phyloP scores from a whole-genome alignment of 805 yeast species.

The Myxozyma lipomycoides region DNA sequence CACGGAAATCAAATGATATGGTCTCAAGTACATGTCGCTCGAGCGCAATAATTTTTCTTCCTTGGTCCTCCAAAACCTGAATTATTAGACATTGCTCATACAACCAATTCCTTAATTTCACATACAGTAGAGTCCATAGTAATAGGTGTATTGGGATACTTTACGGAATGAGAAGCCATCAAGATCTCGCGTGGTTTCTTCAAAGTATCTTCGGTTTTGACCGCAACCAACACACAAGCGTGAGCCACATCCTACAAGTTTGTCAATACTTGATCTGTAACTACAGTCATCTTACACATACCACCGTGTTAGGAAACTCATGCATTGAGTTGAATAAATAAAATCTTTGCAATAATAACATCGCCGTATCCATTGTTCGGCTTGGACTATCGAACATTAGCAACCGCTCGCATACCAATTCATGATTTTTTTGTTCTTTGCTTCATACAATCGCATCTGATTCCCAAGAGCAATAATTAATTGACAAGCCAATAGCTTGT shows the following conservation, averaged over 20 bases:
- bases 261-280: background rate
- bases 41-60: conserved; percentile 52
- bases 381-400: conserved; percentile 22
- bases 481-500: conserved; percentile 18
- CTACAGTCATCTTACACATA: background rate
- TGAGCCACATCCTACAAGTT: conserved; percentile 52
- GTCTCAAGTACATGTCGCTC: conserved; percentile 70
- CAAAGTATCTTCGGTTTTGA: conserved; percentile 75
- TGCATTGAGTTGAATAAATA: conserved; percentile 26
- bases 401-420: background rate
- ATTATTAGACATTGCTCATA: conserved; percentile 38
- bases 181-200: conserved; percentile 65
- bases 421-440: background rate
- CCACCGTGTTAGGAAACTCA: conserved; percentile 18
- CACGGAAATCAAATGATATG: conserved; percentile 70
- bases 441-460: conserved; percentile 22
- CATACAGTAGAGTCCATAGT: conserved; percentile 24
- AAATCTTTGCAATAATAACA: conserved; percentile 29
- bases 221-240: conserved; percentile 62
- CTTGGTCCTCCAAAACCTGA: conserved; percentile 27
- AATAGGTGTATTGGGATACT: conserved; percentile 29
- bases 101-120: conserved; percentile 36
- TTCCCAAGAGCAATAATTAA: conserved; percentile 14
- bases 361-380: conserved; percentile 30
- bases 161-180: conserved; percentile 46